These are phyloP conservation scores for Fusarium sp. DNA, from an alignment of 2,329 filamentous ascomycete genomes.

Conservation along the genomic window DNA sequence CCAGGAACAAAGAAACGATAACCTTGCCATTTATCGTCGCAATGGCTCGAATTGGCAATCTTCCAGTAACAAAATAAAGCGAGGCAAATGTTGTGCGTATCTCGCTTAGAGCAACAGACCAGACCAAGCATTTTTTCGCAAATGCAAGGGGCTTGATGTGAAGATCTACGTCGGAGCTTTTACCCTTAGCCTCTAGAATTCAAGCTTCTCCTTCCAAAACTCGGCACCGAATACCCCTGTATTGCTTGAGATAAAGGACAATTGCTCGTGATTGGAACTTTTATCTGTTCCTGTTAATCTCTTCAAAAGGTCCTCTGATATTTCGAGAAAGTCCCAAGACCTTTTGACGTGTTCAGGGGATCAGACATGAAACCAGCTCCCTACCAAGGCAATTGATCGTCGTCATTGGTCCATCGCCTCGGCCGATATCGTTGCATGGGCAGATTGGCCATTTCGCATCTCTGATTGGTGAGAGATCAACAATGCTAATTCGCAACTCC, in stretches of 20 bases:
- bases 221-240: conserved; percentile 10
- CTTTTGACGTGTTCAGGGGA: conserved; percentile 39
- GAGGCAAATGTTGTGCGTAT: background rate
- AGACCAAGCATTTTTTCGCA: conserved; percentile 3
- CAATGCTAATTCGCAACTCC: conserved; percentile 32
- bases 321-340: background rate
- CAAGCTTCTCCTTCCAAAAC: conserved; percentile 13
- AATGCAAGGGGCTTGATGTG: background rate
- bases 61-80: background rate
- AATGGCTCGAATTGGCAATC: background rate
- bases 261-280: conserved; percentile 36
- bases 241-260: background rate
- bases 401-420: conserved; percentile 22
- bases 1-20: background rate
- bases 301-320: conserved; percentile 2
- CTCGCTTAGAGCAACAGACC: background rate
- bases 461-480: conserved; percentile 25
- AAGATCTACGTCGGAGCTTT: conserved; percentile 27
- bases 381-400: conserved; percentile 33
- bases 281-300: conserved; percentile 6
- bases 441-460: conserved; percentile 9
- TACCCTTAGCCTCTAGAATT: conserved; percentile 8
- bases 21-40: background rate
- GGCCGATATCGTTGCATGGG: conserved; percentile 29
- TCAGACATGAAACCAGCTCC: conserved; percentile 29